Evolutionary conservation across 1,139 yeast genomes (phyloP).

Genomic region (Arxiozyma bovina): DNA sequence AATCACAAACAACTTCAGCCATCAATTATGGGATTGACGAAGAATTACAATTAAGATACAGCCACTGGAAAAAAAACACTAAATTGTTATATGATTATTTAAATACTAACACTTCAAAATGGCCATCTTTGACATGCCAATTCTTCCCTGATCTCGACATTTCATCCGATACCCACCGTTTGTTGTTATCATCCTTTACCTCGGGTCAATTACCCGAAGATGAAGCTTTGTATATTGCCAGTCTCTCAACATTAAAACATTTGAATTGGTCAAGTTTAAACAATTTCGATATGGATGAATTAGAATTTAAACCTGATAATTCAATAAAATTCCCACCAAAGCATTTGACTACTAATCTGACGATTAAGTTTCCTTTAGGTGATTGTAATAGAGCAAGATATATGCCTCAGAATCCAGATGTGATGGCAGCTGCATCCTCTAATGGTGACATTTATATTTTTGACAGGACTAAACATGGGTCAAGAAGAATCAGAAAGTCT

Average conservation of each 20-base stretch:
- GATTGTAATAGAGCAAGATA: slow-evolving; percentile 71
- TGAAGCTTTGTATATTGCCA: slow-evolving; percentile 26
- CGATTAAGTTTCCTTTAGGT: slow-evolving; percentile 29
- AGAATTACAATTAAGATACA: slow-evolving; percentile 47
- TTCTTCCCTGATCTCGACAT: slow-evolving; percentile 49
- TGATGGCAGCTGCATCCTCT: slow-evolving; percentile 71
- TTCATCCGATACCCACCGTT: slow-evolving; percentile 23
- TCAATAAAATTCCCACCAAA: slow-evolving; percentile 26
- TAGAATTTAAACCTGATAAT: slow-evolving; percentile 31
- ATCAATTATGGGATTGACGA: slow-evolving; percentile 12
- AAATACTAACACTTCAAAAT: slow-evolving; percentile 62
- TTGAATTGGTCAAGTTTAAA: slow-evolving; percentile 29
- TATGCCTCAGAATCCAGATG: slow-evolving; percentile 64
- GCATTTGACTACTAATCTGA: slow-evolving; percentile 21
- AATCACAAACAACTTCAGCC: slow-evolving; percentile 2
- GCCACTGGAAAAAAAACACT: slow-evolving; percentile 68
- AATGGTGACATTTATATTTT: slow-evolving; percentile 64
- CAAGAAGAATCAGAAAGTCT: slow-evolving; percentile 13
- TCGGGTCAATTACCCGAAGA: slow-evolving; percentile 31
- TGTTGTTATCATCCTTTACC: slow-evolving; percentile 29
- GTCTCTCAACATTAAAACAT: slow-evolving; percentile 27
- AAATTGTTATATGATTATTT: slow-evolving; percentile 65
- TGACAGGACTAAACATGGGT: slow-evolving; percentile 41
- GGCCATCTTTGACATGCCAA: slow-evolving; percentile 78
- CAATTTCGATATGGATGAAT: slow-evolving; percentile 31